These are phyloP conservation scores for Citrus australasica DNA, from an alignment of 345 rosid species.

Conservation along the genomic window DNA sequence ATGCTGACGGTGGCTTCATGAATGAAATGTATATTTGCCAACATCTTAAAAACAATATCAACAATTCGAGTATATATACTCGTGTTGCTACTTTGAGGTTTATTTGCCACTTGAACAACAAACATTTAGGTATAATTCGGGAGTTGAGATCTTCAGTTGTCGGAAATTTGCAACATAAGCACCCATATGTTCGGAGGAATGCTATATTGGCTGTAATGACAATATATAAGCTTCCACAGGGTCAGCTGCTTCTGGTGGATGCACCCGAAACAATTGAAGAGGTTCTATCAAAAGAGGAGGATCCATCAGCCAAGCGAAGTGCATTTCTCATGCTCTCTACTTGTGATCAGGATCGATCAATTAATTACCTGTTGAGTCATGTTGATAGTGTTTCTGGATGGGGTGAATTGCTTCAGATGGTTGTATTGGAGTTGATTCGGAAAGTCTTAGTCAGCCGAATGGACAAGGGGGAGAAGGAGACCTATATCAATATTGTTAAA, in stretches of 20 bases:
- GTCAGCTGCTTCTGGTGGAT: constrained; percentile 66
- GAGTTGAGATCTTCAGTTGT: constrained; percentile 67
- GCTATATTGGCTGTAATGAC: constrained; percentile 69
- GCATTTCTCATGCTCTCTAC: constrained; percentile 77
- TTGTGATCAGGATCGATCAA: constrained; percentile 65
- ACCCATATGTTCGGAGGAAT: constrained; percentile 65
- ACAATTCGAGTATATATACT: constrained; percentile 86
- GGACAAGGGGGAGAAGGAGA: constrained; percentile 62
- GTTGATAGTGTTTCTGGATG: constrained; percentile 67
- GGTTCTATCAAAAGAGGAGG: constrained; percentile 61
- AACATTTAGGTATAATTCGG: constrained; percentile 40
- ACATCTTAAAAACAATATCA: constrained; percentile 87
- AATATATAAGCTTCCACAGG: constrained; percentile 68
- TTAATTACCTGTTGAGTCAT: constrained; percentile 56
- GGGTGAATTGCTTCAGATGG: constrained; percentile 76
- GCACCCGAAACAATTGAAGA: constrained; percentile 76
- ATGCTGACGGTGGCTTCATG: constrained; percentile 59
- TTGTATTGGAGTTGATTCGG: constrained; percentile 66
- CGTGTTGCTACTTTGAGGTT: constrained; percentile 79
- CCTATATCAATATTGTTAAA: constrained; percentile 63
- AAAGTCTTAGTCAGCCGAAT: constrained; percentile 53
- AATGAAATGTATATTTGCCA: constrained; percentile 97
- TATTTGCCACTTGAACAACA: constrained; percentile 60
- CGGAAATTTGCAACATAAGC: constrained; percentile 66
- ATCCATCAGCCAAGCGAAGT: constrained; percentile 64